Percentiles rank a stretch among this genome's conserved stretches.
These are phyloP conservation scores for Colletotrichum viniferum DNA, from an alignment of 2,329 filamentous ascomycete genomes.

Conservation along the genomic window DNA sequence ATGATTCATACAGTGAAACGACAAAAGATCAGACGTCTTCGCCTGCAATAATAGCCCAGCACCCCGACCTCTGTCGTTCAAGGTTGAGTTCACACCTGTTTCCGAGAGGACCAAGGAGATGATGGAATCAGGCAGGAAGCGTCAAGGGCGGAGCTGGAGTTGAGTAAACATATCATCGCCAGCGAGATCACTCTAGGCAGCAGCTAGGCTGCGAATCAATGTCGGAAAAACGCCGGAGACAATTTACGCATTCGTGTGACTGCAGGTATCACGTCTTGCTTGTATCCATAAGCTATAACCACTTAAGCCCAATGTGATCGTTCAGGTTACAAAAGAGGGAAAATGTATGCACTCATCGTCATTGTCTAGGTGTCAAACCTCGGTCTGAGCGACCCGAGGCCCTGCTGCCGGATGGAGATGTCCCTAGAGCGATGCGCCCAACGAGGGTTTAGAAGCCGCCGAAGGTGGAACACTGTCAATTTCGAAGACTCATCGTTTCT, in stretches of 20 bases:
- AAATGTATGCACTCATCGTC: neutral
- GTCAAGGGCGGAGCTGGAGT: neutral
- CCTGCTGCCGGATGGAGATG: no score
- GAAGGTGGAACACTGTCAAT: no score
- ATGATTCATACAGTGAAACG: neutral
- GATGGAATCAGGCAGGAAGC: neutral
- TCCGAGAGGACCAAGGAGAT: neutral
- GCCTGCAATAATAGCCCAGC: neutral
- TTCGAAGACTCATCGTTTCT: no score
- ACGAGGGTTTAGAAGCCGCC: no score
- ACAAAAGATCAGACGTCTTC: neutral
- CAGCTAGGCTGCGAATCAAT: neutral
- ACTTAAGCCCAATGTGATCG: neutral
- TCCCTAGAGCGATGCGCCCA: no score
- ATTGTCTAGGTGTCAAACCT: neutral
- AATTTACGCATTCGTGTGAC: fast-evolving
- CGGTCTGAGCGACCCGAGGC: no score
- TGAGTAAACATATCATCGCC: neutral
- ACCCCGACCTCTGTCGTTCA: neutral
- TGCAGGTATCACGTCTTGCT: neutral
- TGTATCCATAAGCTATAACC: fast-evolving
- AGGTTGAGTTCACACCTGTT: neutral
- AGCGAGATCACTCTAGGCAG: neutral
- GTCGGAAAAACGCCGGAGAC: neutral
- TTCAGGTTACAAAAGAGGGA: neutral